Evolutionary conservation across 2,329 filamentous ascomycete species (phyloP).

Genomic region (Hypoxylon sp.): DNA sequence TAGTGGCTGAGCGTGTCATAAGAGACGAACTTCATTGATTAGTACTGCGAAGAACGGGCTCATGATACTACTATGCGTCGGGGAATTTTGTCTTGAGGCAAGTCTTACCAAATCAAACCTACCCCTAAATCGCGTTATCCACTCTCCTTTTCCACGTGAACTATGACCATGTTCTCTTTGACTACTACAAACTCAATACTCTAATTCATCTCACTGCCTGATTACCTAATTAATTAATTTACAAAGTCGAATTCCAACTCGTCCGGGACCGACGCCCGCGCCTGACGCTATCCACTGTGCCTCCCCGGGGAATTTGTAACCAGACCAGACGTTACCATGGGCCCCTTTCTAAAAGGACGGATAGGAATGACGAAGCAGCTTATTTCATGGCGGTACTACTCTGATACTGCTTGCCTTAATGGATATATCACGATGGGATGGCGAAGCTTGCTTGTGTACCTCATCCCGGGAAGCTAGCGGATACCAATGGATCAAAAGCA

Average conservation of each 20-base stretch:
- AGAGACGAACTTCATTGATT: not conserved
- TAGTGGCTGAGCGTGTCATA: not conserved
- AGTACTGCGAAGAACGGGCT: not conserved
- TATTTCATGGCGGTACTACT: not conserved
- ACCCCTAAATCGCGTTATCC: not conserved
- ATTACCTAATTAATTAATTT: constrained; percentile 13
- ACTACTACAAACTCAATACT: constrained; percentile 7
- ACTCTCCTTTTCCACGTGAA: constrained; percentile 7
- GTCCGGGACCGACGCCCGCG: constrained; percentile 5
- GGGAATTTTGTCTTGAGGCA: constrained; percentile 1
- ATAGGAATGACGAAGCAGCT: not conserved
- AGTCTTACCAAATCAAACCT: constrained; percentile 5
- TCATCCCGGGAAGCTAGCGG: not conserved
- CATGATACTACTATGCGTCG: not conserved
- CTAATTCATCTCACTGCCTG: not conserved
- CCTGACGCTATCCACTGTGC: not conserved
- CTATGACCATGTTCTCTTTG: not conserved
- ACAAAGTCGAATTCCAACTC: constrained; percentile 11
- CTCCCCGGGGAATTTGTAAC: not conserved
- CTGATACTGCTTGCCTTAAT: constrained; percentile 2
- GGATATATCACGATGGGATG: constrained; percentile 11
- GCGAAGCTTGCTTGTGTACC: constrained; percentile 29
- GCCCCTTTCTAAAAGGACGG: not conserved
- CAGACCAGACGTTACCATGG: constrained; percentile 4
- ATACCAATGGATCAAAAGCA: constrained; percentile 4